Percentiles rank a stretch among this genome's conserved stretches.
Conservation (phyloP, 768 basidiomycete species). For the Porphyrellus cyaneotinctus region DNA sequence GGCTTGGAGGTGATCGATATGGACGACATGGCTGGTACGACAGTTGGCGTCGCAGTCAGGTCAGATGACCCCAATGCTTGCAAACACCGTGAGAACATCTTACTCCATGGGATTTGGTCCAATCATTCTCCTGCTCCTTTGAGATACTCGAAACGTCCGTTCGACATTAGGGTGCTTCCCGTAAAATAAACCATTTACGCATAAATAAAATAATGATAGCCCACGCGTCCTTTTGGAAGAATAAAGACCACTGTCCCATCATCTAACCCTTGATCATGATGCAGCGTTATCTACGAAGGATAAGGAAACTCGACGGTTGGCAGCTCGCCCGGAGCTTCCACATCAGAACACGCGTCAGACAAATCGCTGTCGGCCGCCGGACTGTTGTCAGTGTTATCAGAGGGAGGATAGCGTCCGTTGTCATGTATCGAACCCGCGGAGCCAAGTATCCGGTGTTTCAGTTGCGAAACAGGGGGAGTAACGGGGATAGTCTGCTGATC, state of each 20-base stretch:
- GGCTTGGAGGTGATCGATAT: conserved; percentile 47
- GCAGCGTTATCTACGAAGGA: conserved; percentile 15
- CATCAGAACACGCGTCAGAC: conserved; percentile 25
- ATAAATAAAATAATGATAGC: conserved; percentile 36
- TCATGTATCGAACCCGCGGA: conserved; percentile 17
- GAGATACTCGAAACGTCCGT: background rate
- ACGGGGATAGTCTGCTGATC: conserved; percentile 12
- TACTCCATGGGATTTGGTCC: background rate
- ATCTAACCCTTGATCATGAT: conserved; percentile 7
- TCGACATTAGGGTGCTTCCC: background rate
- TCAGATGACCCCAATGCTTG: conserved; percentile 2
- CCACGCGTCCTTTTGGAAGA: conserved; percentile 10
- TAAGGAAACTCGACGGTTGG: conserved; percentile 12
- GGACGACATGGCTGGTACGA: conserved; percentile 35
- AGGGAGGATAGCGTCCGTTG: conserved; percentile 20
- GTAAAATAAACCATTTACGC: conserved; percentile 6
- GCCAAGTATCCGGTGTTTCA: conserved; percentile 19
- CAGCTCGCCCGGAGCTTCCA: conserved; percentile 25
- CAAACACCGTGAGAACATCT: conserved; percentile 23
- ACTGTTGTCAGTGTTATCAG: conserved; percentile 21
- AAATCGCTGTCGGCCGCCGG: conserved; percentile 20
- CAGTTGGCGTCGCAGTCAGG: background rate
- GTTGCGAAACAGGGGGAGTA: conserved; percentile 22
- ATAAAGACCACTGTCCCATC: conserved; percentile 8
- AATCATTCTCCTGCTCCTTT: background rate